Evolutionary conservation across 1,139 yeast genomes (phyloP).

Genomic region (Kurtzmaniella natalensis): DNA sequence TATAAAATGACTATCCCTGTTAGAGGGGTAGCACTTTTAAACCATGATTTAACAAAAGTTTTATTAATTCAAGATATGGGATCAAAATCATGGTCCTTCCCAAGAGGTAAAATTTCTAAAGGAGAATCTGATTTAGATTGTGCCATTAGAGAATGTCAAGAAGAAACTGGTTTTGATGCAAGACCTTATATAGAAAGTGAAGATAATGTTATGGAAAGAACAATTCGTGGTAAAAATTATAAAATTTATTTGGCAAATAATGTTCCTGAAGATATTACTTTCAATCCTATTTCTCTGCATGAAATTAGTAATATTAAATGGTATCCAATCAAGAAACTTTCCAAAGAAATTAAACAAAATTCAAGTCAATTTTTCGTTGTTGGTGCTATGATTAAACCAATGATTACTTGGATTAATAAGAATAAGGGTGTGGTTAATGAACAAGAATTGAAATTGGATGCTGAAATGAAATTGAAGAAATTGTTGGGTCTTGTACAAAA

Average conservation of each 20-base stretch:
- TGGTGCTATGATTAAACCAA: constrained; percentile 57
- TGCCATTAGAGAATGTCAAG: constrained; percentile 90
- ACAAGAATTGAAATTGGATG: constrained; percentile 49
- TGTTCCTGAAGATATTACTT: constrained; percentile 71
- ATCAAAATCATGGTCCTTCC: constrained; percentile 88
- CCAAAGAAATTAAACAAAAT: constrained; percentile 35
- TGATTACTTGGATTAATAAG: constrained; percentile 52
- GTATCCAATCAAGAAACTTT: constrained; percentile 37
- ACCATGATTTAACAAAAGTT: constrained; percentile 63
- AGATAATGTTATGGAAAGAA: constrained; percentile 75
- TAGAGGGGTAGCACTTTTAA: constrained; percentile 89
- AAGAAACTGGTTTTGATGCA: constrained; percentile 94
- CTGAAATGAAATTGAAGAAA: constrained; percentile 60
- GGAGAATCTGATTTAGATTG: constrained; percentile 89
- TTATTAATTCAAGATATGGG: constrained; percentile 84
- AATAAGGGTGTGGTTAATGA: constrained; percentile 52
- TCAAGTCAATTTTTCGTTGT: constrained; percentile 53
- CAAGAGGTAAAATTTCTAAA: constrained; percentile 93
- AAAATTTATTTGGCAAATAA: constrained; percentile 75
- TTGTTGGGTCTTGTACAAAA: constrained; percentile 51
- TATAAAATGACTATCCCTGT: constrained; percentile 93
- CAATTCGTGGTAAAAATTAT: constrained; percentile 78
- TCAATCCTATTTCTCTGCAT: constrained; percentile 78
- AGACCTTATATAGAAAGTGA: constrained; percentile 55
- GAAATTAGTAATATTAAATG: constrained; percentile 65